Conservation (phyloP, 495 filamentous ascomycete species). For the Melanomma pulvis-pyrius region DNA sequence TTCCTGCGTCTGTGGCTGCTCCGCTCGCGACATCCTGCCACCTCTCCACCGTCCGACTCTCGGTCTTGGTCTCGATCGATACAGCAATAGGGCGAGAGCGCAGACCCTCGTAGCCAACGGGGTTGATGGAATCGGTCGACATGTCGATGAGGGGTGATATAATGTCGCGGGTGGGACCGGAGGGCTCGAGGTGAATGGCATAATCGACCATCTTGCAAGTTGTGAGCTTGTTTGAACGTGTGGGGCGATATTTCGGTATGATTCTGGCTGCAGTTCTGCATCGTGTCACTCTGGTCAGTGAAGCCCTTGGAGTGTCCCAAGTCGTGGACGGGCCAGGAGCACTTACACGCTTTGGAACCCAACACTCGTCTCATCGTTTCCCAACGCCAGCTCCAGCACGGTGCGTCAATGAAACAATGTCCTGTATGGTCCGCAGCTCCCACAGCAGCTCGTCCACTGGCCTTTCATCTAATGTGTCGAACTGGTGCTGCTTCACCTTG, state of each 20-base stretch:
- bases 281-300: background rate
- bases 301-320: slow-evolving; percentile 1
- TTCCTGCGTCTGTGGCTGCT: slow-evolving; percentile 22
- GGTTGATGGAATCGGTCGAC: slow-evolving; percentile 25
- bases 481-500: slow-evolving; percentile 1
- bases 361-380: slow-evolving; percentile 8
- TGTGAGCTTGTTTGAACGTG: slow-evolving; percentile 1
- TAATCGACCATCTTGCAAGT: slow-evolving; percentile 6
- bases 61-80: slow-evolving; percentile 32
- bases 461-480: slow-evolving; percentile 5
- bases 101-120: slow-evolving; percentile 23
- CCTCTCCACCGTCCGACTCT: slow-evolving; percentile 29
- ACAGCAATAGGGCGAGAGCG: slow-evolving; percentile 26
- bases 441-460: slow-evolving; percentile 11
- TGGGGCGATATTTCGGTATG: background rate
- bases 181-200: slow-evolving; percentile 5
- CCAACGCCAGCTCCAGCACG: slow-evolving; percentile 7
- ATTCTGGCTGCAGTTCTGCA: slow-evolving; percentile 14
- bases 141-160: slow-evolving; percentile 18
- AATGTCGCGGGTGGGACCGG: background rate
- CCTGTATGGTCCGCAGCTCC: slow-evolving; percentile 12
- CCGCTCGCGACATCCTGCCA: slow-evolving; percentile 19
- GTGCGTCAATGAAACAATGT: slow-evolving; percentile 3
- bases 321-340: slow-evolving; percentile 4
- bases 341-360: slow-evolving; percentile 6